Base-by-base conservation (phyloP, 768 basidiomycete genomes). In the Calvatia gigantea region DNA sequence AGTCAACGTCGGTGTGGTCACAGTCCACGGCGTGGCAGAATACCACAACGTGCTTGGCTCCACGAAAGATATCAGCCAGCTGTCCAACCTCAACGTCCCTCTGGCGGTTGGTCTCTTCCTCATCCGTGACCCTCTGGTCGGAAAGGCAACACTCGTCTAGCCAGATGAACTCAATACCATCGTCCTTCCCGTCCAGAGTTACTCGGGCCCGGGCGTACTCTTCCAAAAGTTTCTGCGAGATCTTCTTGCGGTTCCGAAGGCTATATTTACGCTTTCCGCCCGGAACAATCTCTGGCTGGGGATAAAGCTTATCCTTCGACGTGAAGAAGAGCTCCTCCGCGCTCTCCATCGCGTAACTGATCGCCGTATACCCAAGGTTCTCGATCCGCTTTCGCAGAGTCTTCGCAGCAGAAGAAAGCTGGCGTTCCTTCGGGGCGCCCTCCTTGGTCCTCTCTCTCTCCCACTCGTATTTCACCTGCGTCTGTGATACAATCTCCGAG, bases 121-220 rank as follows among this genome's bases (percentile, higher is more conserved):
- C 54, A 1, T 17, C 38, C 14, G 12, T 19, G 21, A n/a, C 17
- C 3, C 23, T 6, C 3, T 47, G 27, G 25, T 56, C 54, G 7
- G 54, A 48, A 28, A 56, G 54, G 8, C 54, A 56, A 17, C 41
- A 56, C 29, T 56, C 54, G 7, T 56, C 54, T 27, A 56, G 28
- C 54, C 54, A 56, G 23, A 56, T 49, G 19, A 42, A 56, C 32
- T 56, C 54, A 12, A 42, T 15, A 3, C 47, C 54, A 4, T 56
- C 46, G 17, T 23, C 19, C 28, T 15, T 23, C 3, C 17, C 29
- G 4, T 35, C 28, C 12, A 42, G 5, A 1, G 29, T 39, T 23
- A 8, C 14, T 15, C 54, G 25, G 15, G 54, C 37, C 1, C 29
- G 38, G 6, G 46, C 54, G 25, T 56, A 56, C 15, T 49, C 38